These are phyloP conservation scores for Leishmania aethiopica DNA, from an alignment of 208 protist genomes.

Conservation along the genomic window DNA sequence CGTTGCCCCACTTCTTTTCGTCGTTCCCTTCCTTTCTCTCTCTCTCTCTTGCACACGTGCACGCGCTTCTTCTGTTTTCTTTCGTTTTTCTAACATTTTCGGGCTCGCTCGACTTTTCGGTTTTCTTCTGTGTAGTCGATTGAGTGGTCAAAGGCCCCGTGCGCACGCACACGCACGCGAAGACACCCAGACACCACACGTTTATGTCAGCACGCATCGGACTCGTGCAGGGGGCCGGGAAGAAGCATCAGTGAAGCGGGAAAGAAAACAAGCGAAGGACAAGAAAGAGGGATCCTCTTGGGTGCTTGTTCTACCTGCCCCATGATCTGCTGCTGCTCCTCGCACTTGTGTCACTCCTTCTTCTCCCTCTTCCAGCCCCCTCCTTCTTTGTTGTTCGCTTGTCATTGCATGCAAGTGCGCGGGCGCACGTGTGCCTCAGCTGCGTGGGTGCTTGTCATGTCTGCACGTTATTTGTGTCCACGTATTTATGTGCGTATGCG, in stretches of 20 bases:
- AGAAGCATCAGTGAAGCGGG: background rate
- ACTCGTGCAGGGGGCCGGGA: background rate
- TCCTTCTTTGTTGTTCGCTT: background rate
- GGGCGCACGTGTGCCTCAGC: too few species aligned
- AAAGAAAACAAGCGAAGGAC: background rate
- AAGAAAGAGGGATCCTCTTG: background rate
- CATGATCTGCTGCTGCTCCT: background rate
- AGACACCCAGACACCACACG: background rate
- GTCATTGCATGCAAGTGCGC: background rate
- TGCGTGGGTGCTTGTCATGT: background rate
- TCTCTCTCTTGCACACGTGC: too few species aligned
- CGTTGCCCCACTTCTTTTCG: too few species aligned
- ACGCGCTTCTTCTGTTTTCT: background rate
- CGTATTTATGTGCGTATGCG: background rate
- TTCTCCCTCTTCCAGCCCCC: background rate
- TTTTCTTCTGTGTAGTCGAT: background rate
- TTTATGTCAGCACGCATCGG: background rate
- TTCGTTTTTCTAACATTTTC: background rate
- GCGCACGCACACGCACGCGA: background rate
- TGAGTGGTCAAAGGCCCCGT: background rate
- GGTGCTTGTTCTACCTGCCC: background rate
- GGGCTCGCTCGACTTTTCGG: background rate
- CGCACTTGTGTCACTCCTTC: background rate
- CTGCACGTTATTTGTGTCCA: background rate
- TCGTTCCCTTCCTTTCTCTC: too few species aligned